Percentiles rank a stretch among this genome's conserved stretches.
phyloP scores from a whole-genome alignment of 78 protist species.

The Guillardia theta region DNA sequence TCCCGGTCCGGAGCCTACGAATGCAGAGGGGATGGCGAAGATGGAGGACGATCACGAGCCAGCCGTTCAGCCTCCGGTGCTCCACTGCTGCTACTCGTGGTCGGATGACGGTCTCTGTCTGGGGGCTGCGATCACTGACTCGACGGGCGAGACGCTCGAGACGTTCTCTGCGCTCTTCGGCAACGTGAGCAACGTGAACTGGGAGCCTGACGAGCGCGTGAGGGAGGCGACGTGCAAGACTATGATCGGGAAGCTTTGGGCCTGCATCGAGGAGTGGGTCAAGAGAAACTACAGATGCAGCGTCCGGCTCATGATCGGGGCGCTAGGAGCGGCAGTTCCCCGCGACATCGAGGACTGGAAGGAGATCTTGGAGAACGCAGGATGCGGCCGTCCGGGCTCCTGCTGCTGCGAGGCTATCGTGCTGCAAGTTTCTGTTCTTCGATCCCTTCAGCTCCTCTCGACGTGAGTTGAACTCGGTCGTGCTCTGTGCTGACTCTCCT shows the following conservation, averaged over 20 bases:
- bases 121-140: not conserved
- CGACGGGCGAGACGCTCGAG: constrained; percentile 10
- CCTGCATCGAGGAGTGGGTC: not conserved
- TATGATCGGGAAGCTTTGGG: not conserved
- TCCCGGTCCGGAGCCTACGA: no score
- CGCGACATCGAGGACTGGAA: constrained; percentile 7
- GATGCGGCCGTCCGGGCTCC: not conserved
- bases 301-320: not conserved
- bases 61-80: not conserved
- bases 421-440: not conserved
- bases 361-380: not conserved
- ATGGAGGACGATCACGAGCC: not conserved
- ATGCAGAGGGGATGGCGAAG: no score
- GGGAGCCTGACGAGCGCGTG: not conserved
- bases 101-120: not conserved
- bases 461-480: not conserved
- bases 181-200: not conserved
- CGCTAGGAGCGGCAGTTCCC: not conserved
- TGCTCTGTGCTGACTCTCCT: not conserved
- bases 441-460: not conserved
- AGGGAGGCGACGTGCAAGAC: not conserved
- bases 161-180: not conserved
- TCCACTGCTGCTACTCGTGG: not conserved
- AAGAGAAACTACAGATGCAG: not conserved
- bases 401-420: not conserved